phyloP scores from a whole-genome alignment of 2,329 filamentous ascomycete genomes.

The Teratosphaeria epicoccoides region DNA sequence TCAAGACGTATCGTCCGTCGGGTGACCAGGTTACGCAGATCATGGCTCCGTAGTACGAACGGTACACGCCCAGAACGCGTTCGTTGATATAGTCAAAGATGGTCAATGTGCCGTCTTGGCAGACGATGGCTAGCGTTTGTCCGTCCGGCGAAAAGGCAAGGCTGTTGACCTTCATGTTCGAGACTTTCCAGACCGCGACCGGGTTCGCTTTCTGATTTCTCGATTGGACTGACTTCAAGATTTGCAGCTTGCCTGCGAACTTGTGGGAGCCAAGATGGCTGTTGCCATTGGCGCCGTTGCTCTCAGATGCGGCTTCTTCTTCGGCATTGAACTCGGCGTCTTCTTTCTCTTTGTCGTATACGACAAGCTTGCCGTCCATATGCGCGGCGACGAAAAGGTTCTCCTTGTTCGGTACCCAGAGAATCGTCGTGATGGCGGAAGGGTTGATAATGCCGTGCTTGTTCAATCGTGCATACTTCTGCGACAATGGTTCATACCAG shows the following conservation, averaged over 20 bases:
- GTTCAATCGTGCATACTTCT: constrained; percentile 90
- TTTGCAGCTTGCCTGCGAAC: constrained; percentile 44
- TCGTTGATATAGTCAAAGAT: constrained; percentile 90
- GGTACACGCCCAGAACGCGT: constrained; percentile 74
- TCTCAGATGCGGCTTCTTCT: constrained; percentile 4
- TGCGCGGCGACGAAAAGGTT: constrained; percentile 86
- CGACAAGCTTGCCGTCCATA: constrained; percentile 79
- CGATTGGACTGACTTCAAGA: constrained; percentile 87
- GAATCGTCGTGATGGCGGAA: constrained; percentile 74
- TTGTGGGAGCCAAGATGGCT: constrained; percentile 7
- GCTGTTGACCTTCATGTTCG: constrained; percentile 79
- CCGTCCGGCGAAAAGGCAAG: constrained; percentile 89
- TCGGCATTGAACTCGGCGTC: constrained; percentile 55
- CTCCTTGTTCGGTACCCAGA: constrained; percentile 90
- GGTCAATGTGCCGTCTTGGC: constrained; percentile 79
- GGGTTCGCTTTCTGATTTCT: constrained; percentile 91
- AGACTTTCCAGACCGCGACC: constrained; percentile 83
- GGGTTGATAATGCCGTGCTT: constrained; percentile 91
- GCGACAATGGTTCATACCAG: constrained; percentile 95
- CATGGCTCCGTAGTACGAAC: constrained; percentile 86
- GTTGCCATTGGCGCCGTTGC: constrained; percentile 13
- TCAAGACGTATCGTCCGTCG: constrained; percentile 89
- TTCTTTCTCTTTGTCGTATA: constrained; percentile 97
- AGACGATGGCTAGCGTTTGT: constrained; percentile 76
- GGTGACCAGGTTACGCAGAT: constrained; percentile 96